Conservation (phyloP, 441 rosid species). For the Manihot esculenta region DNA sequence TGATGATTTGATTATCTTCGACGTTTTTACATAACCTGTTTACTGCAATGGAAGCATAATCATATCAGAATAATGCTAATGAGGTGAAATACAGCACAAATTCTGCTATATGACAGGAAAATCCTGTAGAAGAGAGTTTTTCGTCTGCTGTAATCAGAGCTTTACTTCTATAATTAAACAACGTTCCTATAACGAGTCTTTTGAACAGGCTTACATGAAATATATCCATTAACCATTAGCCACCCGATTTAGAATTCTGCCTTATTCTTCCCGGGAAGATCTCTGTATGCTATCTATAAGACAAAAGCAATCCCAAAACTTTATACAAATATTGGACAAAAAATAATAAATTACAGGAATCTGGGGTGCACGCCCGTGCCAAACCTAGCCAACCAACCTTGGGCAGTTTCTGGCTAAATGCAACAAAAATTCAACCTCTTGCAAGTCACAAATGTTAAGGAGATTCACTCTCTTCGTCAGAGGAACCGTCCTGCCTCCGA, state of each 20-base stretch:
- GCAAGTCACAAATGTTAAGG: conserved; percentile 31
- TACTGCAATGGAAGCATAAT: neutral
- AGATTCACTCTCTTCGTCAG: conserved; percentile 54
- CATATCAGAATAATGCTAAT: neutral
- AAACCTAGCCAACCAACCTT: conserved; percentile 21
- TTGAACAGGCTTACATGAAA: conserved; percentile 16
- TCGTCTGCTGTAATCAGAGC: neutral
- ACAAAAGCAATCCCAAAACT: conserved; percentile 38
- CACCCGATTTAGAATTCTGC: conserved; percentile 14
- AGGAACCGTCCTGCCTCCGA: conserved; percentile 41
- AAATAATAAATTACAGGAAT: conserved; percentile 36
- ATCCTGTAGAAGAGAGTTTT: neutral
- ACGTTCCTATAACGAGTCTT: conserved; percentile 11
- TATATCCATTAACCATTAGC: neutral
- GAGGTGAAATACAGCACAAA: neutral
- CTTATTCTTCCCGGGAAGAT: conserved; percentile 23
- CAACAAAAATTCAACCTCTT: conserved; percentile 20
- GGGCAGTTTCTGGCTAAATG: conserved; percentile 23
- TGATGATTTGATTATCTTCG: neutral
- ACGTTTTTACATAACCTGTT: too few species aligned
- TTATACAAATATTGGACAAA: conserved; percentile 38
- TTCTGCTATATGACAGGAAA: conserved; percentile 13
- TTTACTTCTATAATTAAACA: conserved; percentile 10
- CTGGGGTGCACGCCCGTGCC: conserved; percentile 21
- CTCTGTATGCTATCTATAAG: conserved; percentile 38